Evolutionary conservation across 805 yeast species (phyloP).

Genomic region (Tanozyma kutaoensis): DNA sequence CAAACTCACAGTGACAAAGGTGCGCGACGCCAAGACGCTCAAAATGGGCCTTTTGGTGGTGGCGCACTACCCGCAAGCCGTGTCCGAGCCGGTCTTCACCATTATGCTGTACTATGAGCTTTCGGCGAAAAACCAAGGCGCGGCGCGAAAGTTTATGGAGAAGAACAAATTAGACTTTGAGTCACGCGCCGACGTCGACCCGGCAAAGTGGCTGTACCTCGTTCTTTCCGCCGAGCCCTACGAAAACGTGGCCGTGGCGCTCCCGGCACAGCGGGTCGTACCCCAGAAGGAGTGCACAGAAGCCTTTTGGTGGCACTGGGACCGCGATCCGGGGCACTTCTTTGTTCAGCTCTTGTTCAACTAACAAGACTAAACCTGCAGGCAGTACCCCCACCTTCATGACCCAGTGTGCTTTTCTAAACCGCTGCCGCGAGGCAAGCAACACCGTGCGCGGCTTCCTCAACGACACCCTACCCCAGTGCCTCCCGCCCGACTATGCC

Average conservation of each 20-base stretch:
- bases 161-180: slow-evolving; percentile 7
- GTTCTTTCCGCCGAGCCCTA: slow-evolving; percentile 86
- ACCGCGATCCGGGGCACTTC: slow-evolving; percentile 51
- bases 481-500: slow-evolving; percentile 10
- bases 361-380: no score
- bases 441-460: slow-evolving; percentile 17
- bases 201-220: slow-evolving; percentile 47
- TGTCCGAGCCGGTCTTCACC: slow-evolving; percentile 49
- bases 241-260: slow-evolving; percentile 62
- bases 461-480: slow-evolving; percentile 15
- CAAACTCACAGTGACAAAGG: slow-evolving; percentile 49
- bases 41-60: slow-evolving; percentile 56
- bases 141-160: slow-evolving; percentile 12
- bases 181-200: slow-evolving; percentile 9
- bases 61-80: slow-evolving; percentile 39
- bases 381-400: no score
- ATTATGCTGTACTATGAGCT: slow-evolving; percentile 70
- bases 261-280: slow-evolving; percentile 47
- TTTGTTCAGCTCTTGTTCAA: slow-evolving; percentile 56
- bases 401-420: no score
- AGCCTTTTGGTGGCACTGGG: slow-evolving; percentile 61
- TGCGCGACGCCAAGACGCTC: slow-evolving; percentile 46
- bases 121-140: slow-evolving; percentile 24
- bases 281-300: slow-evolving; percentile 11
- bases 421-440: slow-evolving; percentile 18